These are phyloP conservation scores for Mucor piriformis DNA, from an alignment of 371 early-diverging fungal genomes.

Conservation along the genomic window DNA sequence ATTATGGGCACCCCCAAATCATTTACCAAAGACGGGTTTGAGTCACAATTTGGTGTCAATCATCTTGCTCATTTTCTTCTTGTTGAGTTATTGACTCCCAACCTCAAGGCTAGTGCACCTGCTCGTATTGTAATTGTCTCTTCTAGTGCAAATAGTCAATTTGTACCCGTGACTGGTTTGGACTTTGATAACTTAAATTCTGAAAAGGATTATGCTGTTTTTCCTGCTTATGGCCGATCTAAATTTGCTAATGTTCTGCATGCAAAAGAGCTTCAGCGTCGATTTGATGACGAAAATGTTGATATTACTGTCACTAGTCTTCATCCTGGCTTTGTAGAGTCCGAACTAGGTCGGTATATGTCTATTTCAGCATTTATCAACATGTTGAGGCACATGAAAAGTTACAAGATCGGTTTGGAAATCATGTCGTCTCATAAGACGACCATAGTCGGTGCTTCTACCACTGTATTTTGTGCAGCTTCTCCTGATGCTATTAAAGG, in stretches of 20 bases:
- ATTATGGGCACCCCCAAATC: constrained; percentile 65
- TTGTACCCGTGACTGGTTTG: constrained; percentile 14
- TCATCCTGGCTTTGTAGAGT: constrained; percentile 1
- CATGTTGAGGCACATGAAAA: neutral
- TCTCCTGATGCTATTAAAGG: constrained; percentile 10
- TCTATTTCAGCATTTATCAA: neutral
- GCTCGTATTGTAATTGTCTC: constrained; percentile 58
- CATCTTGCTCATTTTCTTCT: constrained; percentile 76
- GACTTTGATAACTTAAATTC: constrained; percentile 41
- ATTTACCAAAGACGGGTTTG: constrained; percentile 58
- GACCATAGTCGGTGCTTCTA: neutral
- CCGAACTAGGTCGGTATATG: neutral
- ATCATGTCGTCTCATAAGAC: neutral
- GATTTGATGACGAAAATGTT: constrained; percentile 23
- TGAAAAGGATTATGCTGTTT: constrained; percentile 21
- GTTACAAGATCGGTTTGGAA: neutral
- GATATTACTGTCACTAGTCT: constrained; percentile 3
- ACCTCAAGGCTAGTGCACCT: constrained; percentile 50
- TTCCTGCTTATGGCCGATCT: constrained; percentile 12
- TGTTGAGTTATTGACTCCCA: constrained; percentile 59
- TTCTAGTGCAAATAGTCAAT: constrained; percentile 38
- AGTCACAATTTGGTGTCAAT: constrained; percentile 49
- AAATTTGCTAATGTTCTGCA: constrained; percentile 53
- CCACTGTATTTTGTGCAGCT: constrained; percentile 8
- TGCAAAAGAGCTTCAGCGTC: constrained; percentile 52